Percentiles rank a stretch among this genome's conserved stretches.
Conservation (phyloP, 352 stramenopile species). For the Ophiocytium majus region DNA sequence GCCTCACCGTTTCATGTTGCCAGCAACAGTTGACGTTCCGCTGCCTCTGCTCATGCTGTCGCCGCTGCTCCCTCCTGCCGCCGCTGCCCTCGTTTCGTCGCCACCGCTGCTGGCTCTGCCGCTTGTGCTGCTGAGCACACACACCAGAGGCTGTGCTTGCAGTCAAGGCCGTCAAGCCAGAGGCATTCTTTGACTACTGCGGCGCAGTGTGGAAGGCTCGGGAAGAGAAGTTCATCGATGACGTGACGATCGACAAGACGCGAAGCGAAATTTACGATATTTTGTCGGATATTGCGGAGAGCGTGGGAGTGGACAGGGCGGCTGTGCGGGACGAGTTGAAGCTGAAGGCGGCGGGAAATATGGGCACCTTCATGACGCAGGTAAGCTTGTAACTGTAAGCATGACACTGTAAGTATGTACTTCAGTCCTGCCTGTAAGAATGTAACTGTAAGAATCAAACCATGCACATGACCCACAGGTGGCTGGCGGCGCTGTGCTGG, state of each 20-base stretch:
- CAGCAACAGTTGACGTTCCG: background rate
- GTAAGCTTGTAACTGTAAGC: too few species aligned
- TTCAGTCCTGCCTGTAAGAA: too few species aligned
- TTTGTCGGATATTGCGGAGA: background rate
- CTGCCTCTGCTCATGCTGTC: background rate
- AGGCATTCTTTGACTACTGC: conserved; percentile 13
- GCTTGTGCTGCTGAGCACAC: too few species aligned
- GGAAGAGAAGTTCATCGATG: conserved; percentile 19
- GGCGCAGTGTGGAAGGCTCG: background rate
- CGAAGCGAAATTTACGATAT: background rate
- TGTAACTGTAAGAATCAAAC: too few species aligned
- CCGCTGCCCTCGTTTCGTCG: too few species aligned
- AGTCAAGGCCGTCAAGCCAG: conserved; percentile 9
- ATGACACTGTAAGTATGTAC: too few species aligned
- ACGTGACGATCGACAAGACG: background rate
- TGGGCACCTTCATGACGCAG: conserved; percentile 30
- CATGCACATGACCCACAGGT: too few species aligned
- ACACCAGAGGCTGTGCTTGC: conserved; percentile 13
- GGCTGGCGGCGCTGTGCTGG: too few species aligned
- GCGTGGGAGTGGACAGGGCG: background rate
- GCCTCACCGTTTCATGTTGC: too few species aligned
- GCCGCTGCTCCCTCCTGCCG: background rate
- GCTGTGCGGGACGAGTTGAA: conserved; percentile 15
- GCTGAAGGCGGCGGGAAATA: conserved; percentile 5
- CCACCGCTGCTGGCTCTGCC: too few species aligned